Conservation (phyloP, 805 yeast genomes). For the Alloascoidea hylecoeti region DNA sequence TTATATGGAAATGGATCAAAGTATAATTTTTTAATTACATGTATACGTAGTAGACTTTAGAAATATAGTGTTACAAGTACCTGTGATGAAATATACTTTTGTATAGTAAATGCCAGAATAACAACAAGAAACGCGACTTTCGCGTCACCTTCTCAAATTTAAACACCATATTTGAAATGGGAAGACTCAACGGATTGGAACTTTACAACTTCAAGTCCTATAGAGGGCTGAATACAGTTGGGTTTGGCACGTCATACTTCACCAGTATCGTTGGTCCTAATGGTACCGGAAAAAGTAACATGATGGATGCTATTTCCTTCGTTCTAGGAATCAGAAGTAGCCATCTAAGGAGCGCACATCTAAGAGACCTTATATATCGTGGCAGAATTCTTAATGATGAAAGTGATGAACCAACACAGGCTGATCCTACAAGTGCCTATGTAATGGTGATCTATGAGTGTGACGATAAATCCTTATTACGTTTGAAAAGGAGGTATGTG, state of each 20-base stretch:
- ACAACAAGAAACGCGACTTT: too few species aligned
- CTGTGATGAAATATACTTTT: too few species aligned
- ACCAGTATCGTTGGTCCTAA: conserved; percentile 96
- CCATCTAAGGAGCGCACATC: conserved; percentile 59
- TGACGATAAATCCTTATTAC: conserved; percentile 36
- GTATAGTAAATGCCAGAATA: too few species aligned
- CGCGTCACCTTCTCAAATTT: too few species aligned
- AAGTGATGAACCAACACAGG: conserved; percentile 9
- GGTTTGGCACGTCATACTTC: conserved; percentile 73
- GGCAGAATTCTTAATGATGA: conserved; percentile 32
- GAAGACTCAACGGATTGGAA: conserved; percentile 67
- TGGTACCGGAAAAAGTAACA: conserved; percentile 94
- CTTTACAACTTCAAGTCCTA: conserved; percentile 86
- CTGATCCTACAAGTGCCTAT: conserved; percentile 42
- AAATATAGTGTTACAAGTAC: too few species aligned
- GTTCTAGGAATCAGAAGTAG: conserved; percentile 74
- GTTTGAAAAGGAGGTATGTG: conserved; percentile 40
- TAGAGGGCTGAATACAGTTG: conserved; percentile 58
- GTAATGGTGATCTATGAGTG: conserved; percentile 69
- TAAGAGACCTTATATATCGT: conserved; percentile 71
- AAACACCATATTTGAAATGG: too few species aligned
- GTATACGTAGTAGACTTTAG: too few species aligned
- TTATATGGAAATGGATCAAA: background rate
- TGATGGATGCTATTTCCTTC: conserved; percentile 95
- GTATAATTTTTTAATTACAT: too few species aligned